A percentile compares a stretch with the other conserved stretches of the same genome.
These are phyloP conservation scores for Phlyctochytrium arcticum DNA, from an alignment of 192 early-diverging fungal genomes.

Conservation along the genomic window DNA sequence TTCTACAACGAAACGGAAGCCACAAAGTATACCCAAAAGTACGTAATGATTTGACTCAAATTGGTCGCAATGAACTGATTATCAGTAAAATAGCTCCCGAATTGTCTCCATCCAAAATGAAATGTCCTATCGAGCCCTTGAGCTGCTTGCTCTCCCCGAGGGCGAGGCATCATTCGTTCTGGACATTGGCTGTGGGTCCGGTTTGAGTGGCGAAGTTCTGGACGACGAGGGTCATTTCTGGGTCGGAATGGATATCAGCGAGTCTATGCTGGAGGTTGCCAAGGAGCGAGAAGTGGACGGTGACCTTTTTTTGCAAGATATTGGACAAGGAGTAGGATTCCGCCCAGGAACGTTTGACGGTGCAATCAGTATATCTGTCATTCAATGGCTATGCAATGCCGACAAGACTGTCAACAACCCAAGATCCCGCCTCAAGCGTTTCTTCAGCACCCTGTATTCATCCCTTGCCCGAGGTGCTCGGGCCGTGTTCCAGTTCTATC, in stretches of 20 bases:
- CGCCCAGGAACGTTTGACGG: constrained; percentile 97
- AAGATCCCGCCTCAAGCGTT: constrained; percentile 73
- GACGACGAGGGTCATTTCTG: constrained; percentile 94
- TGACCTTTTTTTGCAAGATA: constrained; percentile 93
- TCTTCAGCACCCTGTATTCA: constrained; percentile 93
- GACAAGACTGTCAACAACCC: constrained; percentile 88
- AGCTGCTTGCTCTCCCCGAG: constrained; percentile 78
- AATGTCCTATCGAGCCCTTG: constrained; percentile 88
- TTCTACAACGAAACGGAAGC: constrained; percentile 95
- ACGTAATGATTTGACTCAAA: constrained; percentile 13
- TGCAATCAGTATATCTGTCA: constrained; percentile 86
- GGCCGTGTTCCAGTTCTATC: constrained; percentile 99
- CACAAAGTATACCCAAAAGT: constrained; percentile 90
- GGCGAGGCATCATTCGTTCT: constrained; percentile 73
- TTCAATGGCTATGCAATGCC: constrained; percentile 99
- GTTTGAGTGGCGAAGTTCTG: constrained; percentile 89
- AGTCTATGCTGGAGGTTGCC: constrained; percentile 91
- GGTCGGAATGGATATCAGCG: constrained; percentile 95
- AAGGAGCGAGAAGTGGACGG: constrained; percentile 88
- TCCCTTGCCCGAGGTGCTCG: constrained; percentile 79
- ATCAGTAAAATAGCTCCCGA: constrained; percentile 64
- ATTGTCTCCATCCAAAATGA: constrained; percentile 91
- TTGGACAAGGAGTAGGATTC: constrained; percentile 90
- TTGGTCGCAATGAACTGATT: background rate
- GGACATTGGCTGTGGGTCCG: constrained; percentile 97